Base-by-base conservation (phyloP, 2,329 filamentous ascomycete species). In the Phaeosphaeria sp. region DNA sequence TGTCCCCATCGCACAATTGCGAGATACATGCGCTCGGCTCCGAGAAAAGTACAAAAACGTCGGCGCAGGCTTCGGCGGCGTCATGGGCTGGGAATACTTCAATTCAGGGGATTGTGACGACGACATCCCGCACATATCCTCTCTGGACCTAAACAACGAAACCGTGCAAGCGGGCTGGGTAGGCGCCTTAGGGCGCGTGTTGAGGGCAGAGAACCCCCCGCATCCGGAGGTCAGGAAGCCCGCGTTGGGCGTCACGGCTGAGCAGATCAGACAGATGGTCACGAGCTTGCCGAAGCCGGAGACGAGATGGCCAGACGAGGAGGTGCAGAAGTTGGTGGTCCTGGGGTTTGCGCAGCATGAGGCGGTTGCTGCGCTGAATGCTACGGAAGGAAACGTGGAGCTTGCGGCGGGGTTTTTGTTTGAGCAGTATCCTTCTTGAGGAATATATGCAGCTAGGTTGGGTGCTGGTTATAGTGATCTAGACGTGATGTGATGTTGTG, bases 31-130 rank as follows among this genome's bases (percentile, higher is more conserved):
- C 45, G 81, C 82, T 27, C 72, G 81, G 42, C 72, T 93, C 63
- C 79, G 84, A 36, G 79, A 85, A 36, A 82, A 82, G 57, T 91
- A 91, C 67, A 85, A 62, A 13, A 55, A 55, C n/a, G 50, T 66
- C 0, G 69, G 72, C 1, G 64, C 53, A 1, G 80, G 80, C 1
- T 95, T 97, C 74, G 93, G 93, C 0, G 93, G 93, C 0, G 88
- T 97, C 6, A 95, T 95, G 88, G 92, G 92, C 2, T 97, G 93
- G 93, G 93, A 97, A 79, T 97, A 95, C 74, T 97, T 94, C 79
- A 96, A 96, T 79, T 87, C 89, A 11, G 76, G 75, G 17, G 68
- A 72, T 22, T 63, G 64, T 25, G 72, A 73, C 0, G 61, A 65
- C 0, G 74, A 77, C 42, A 17, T 74, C 11, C 65, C 67, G 5